These are phyloP conservation scores for Russula vinacea DNA, from an alignment of 768 basidiomycete genomes.

Conservation along the genomic window DNA sequence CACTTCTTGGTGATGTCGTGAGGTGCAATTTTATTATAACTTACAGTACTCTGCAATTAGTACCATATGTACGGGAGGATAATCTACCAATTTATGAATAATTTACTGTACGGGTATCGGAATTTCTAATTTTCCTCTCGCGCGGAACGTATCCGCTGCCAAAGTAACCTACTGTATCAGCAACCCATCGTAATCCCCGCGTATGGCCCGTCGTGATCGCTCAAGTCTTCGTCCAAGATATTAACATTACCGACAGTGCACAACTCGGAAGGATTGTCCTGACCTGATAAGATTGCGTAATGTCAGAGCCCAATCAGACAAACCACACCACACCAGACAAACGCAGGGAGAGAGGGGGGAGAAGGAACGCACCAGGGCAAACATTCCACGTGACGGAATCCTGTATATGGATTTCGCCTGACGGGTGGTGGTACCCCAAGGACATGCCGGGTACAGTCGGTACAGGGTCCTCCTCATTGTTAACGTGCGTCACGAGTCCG, in stretches of 20 bases:
- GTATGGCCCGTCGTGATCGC: slow-evolving; percentile 27
- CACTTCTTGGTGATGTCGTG: no score
- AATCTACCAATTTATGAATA: no score
- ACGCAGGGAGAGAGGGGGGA: neutral
- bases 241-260: slow-evolving; percentile 56
- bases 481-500: slow-evolving; percentile 14
- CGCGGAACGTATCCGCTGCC: neutral
- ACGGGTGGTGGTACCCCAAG: slow-evolving; percentile 48
- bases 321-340: no score
- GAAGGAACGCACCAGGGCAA: slow-evolving; percentile 46
- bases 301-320: no score
- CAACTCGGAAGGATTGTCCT: slow-evolving; percentile 53
- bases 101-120: no score
- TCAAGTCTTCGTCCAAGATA: slow-evolving; percentile 43
- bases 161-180: slow-evolving; percentile 1
- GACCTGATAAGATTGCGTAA: slow-evolving; percentile 32
- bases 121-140: no score
- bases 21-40: no score
- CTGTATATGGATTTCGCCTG: slow-evolving; percentile 43
- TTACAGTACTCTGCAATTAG: no score
- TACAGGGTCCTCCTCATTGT: slow-evolving; percentile 36
- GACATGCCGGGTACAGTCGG: slow-evolving; percentile 39
- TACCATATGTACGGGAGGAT: no score
- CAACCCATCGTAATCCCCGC: slow-evolving; percentile 28
- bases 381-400: slow-evolving; percentile 47